Evolutionary conservation across 345 rosid species (phyloP).

Genomic region (Eucalyptus decipiens): DNA sequence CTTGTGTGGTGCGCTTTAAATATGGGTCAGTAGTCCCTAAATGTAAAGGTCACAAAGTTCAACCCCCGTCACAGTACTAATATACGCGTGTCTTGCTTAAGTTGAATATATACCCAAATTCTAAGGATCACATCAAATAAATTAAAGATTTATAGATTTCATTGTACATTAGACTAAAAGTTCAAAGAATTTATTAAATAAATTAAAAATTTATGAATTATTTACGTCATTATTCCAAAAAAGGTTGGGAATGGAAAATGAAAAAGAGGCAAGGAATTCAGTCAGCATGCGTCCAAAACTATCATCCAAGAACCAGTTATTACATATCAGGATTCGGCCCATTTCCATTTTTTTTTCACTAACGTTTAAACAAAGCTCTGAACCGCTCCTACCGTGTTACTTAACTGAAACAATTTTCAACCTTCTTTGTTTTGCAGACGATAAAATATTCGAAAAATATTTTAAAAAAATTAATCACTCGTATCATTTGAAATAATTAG

Average conservation of each 20-base stretch:
- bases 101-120: no score
- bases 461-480: fast-evolving
- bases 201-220: no score
- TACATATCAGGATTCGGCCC: not conserved
- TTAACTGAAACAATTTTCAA: not conserved
- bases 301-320: not conserved
- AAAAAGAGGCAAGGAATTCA: not conserved
- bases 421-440: fast-evolving
- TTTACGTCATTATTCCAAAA: not conserved
- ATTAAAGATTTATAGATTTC: no score
- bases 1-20: not conserved
- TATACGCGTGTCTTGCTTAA: fast-evolving
- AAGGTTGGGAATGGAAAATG: not conserved
- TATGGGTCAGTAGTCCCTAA: fast-evolving
- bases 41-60: not conserved
- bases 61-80: not conserved
- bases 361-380: fast-evolving
- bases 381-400: not conserved
- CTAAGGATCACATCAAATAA: fast-evolving
- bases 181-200: no score
- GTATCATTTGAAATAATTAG: fast-evolving
- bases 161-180: fast-evolving
- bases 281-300: not conserved
- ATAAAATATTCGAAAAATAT: no score
- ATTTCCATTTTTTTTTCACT: fast-evolving